Conservation (phyloP, 208 protist species). For the Crithidia thermophila region DNA sequence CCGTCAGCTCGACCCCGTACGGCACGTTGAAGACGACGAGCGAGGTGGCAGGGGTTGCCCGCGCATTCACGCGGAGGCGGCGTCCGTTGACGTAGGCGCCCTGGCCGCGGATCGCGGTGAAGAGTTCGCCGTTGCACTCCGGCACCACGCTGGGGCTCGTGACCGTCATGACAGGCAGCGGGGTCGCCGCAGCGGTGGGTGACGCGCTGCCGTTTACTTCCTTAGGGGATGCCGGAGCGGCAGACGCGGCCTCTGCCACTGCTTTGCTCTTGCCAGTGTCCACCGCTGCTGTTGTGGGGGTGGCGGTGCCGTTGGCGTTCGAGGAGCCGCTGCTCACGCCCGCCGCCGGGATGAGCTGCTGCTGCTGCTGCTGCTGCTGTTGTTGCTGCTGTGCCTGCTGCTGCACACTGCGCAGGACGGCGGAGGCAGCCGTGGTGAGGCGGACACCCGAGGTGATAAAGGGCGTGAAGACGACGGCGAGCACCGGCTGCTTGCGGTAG, state of each 20-base stretch:
- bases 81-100: constrained; percentile 68
- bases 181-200: background rate
- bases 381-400: constrained; percentile 22
- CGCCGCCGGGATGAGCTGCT: background rate
- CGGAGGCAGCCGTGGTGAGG: constrained; percentile 24
- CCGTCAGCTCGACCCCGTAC: constrained; percentile 31
- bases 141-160: constrained; percentile 17
- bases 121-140: constrained; percentile 64
- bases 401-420: constrained; percentile 20
- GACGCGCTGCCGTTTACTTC: background rate
- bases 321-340: background rate
- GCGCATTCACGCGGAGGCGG: constrained; percentile 32
- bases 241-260: background rate
- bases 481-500: constrained; percentile 44
- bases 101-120: constrained; percentile 66
- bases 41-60: constrained; percentile 22
- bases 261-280: too few species aligned
- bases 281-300: too few species aligned
- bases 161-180: constrained; percentile 2
- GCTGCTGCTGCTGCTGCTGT: background rate
- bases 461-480: constrained; percentile 76
- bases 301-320: too few species aligned
- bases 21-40: constrained; percentile 60
- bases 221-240: background rate
- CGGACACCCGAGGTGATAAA: constrained; percentile 40